Evolutionary conservation across 1,284 basidiomycete genomes (phyloP), one percentile per base, ranked within the genome.

Genomic region (Xerocomus cyaneibrunnescens): DNA sequence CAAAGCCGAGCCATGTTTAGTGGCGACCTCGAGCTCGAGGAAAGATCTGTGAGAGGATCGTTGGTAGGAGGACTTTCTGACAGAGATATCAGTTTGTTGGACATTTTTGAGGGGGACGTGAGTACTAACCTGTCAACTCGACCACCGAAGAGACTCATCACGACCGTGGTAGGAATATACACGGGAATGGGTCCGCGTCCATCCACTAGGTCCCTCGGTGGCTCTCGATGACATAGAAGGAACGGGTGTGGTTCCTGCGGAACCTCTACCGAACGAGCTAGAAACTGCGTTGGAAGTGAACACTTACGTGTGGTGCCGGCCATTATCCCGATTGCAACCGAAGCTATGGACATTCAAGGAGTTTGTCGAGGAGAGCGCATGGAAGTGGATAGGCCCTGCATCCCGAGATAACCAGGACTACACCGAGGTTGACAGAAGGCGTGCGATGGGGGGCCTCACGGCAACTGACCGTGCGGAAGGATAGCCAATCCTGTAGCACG

Each of bases 31-130:
- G 58, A 65, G 8, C 63, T 60, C 9, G 77, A 83, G 51, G 79
- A 84, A 48, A 67, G 72, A 45, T 78, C 72, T 31, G 87, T 92
- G 0, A 78, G 84, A 42, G 92, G 92, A 2, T 85, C 83, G 8
- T 64, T 91, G 28, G 87, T 92, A 4, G 67, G 67, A 0, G 89
- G 90, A 1, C 72, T 93, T 41, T 81, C 77, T 0, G 62, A 69
- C 9, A 41, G 62, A 16, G 90, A 94, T 59, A 72, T 93, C 1
- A 61, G 60, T 3, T 70, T 78, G 4, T 69, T 91, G 5, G 90
- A 94, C 66, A 57, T 77, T 7, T 95, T 94, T 56, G 93, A 95
- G 70, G 91, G 89, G 16, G 65, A 79, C 48, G 92, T 92, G 62
- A 67, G 86, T 77, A 19, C 42, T 12, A 7, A 30, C 13, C 13